Conservation (phyloP, 202 grass and related monocot species). For the Zizania palustris region DNA sequence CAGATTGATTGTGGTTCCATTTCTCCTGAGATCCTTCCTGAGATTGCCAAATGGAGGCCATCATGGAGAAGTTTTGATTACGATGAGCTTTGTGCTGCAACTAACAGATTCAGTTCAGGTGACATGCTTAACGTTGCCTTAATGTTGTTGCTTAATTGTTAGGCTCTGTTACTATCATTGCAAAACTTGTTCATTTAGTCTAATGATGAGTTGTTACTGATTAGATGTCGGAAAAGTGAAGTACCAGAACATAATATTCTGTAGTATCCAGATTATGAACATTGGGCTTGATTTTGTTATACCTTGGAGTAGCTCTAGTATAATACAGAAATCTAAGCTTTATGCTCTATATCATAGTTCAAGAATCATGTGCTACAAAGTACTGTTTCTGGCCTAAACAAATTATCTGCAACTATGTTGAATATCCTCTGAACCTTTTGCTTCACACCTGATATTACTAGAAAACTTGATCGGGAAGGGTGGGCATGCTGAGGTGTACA, state of each 20-base stretch:
- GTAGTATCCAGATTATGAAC: neutral
- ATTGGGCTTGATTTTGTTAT: neutral
- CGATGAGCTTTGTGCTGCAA: slow-evolving; percentile 79
- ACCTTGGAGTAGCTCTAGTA: slow-evolving; percentile 16
- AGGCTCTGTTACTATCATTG: slow-evolving; percentile 42
- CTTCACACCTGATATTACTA: slow-evolving; percentile 44
- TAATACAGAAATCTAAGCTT: slow-evolving; percentile 11
- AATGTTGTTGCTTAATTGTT: slow-evolving; percentile 24
- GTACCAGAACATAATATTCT: neutral
- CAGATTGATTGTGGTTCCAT: slow-evolving; percentile 53
- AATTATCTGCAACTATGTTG: neutral
- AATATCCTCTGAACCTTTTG: slow-evolving; percentile 22
- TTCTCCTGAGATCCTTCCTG: slow-evolving; percentile 68
- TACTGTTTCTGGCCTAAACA: slow-evolving; percentile 4
- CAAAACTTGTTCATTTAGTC: slow-evolving; percentile 37
- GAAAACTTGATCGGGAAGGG: slow-evolving; percentile 96
- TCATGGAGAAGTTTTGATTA: slow-evolving; percentile 98
- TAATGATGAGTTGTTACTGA: slow-evolving; percentile 40
- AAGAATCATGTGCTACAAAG: neutral
- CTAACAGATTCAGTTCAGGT: slow-evolving; percentile 89
- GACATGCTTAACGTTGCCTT: slow-evolving; percentile 33
- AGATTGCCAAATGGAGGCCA: slow-evolving; percentile 73
- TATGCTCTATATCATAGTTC: neutral
- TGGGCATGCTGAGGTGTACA: slow-evolving; percentile 90
- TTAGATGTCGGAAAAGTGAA: slow-evolving; percentile 16